Conservation (phyloP, 345 rosid genomes). For the Euphorbia lathyris region DNA sequence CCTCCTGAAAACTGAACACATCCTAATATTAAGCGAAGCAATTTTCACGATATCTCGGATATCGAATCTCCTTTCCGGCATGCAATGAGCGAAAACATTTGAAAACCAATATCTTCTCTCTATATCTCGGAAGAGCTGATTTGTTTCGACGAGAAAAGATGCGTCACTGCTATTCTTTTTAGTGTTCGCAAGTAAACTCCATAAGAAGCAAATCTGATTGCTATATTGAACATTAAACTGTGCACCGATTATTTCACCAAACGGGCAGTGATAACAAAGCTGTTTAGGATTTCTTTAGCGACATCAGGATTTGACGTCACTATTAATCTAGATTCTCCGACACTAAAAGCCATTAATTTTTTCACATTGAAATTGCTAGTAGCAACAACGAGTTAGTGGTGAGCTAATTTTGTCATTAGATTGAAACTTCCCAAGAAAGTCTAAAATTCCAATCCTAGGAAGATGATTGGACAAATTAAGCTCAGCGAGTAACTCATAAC, state of each 20-base stretch:
- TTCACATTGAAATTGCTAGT: constrained; percentile 28
- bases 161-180: constrained; percentile 43
- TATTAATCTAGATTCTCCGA: constrained; percentile 41
- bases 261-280: constrained; percentile 49
- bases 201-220: constrained; percentile 57
- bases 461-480: constrained; percentile 56
- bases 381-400: constrained; percentile 43
- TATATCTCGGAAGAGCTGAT: constrained; percentile 32
- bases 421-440: constrained; percentile 56
- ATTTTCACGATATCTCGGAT: constrained; percentile 35
- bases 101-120: constrained; percentile 32
- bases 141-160: constrained; percentile 50
- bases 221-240: constrained; percentile 44
- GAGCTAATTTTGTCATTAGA: constrained; percentile 49
- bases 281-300: constrained; percentile 49
- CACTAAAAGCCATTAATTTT: constrained; percentile 51
- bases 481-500: constrained; percentile 43
- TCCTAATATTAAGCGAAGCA: constrained; percentile 56
- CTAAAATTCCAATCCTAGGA: constrained; percentile 48
- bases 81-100: constrained; percentile 34
- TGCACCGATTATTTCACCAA: constrained; percentile 51
- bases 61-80: constrained; percentile 6
- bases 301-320: constrained; percentile 44
- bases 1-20: constrained; percentile 50
- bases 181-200: constrained; percentile 52